phyloP scores from a whole-genome alignment of 225 moss, liverwort and hornwort species.

The Sphagnum tenellum region DNA sequence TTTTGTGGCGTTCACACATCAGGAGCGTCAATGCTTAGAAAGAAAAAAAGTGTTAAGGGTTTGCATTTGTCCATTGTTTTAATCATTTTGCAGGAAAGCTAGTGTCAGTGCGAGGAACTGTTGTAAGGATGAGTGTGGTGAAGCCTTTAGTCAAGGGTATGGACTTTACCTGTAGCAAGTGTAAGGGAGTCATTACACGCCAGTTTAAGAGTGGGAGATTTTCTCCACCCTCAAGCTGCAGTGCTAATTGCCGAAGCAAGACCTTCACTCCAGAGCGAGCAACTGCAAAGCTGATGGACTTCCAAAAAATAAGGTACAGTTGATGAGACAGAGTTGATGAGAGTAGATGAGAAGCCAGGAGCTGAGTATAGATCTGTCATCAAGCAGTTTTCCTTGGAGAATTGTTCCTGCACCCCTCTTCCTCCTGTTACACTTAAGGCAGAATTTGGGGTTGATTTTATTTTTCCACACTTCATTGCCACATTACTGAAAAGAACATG shows the following conservation, averaged over 20 bases:
- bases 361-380: too few relatives aligned
- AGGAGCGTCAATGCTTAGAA: too few relatives aligned
- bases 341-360: too few relatives aligned
- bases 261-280: slow-evolving; percentile 58
- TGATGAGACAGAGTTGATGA: slow-evolving; percentile 1
- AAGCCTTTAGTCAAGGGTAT: slow-evolving; percentile 77
- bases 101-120: slow-evolving; percentile 89
- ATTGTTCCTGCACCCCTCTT: too few relatives aligned
- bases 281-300: slow-evolving; percentile 63
- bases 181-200: slow-evolving; percentile 56
- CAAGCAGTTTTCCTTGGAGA: too few relatives aligned
- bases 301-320: slow-evolving; percentile 77
- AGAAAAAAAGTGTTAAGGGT: too few relatives aligned
- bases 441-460: neutral
- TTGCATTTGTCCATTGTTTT: neutral
- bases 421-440: too few relatives aligned
- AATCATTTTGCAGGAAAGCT: slow-evolving; percentile 47
- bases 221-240: slow-evolving; percentile 70
- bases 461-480: neutral
- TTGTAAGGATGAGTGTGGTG: slow-evolving; percentile 87
- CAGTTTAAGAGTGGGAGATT: slow-evolving; percentile 78
- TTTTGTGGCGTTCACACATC: too few relatives aligned
- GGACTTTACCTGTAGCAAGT: slow-evolving; percentile 83
- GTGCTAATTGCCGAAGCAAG: slow-evolving; percentile 83
- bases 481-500: neutral